Conservation (phyloP, 2,329 filamentous ascomycete species). For the Aspergillus nomiae region DNA sequence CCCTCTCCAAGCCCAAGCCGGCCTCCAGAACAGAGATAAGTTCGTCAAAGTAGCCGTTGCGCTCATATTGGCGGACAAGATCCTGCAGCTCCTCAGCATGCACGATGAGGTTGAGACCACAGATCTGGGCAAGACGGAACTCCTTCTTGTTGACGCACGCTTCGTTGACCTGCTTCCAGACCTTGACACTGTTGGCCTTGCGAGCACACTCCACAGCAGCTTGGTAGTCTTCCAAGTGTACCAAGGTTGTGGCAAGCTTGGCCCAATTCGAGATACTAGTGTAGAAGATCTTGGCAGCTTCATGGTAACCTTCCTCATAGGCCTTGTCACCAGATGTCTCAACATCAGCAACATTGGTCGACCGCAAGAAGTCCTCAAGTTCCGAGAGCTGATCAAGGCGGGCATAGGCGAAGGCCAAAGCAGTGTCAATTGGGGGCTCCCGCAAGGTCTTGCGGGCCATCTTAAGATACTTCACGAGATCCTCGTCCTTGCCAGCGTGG, state of each 20-base stretch:
- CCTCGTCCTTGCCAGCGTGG: conserved; percentile 95
- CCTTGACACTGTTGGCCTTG: conserved; percentile 98
- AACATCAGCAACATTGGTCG: conserved; percentile 91
- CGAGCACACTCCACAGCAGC: conserved; percentile 95
- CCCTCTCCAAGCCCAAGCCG: conserved; percentile 86
- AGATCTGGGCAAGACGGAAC: conserved; percentile 97
- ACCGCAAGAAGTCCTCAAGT: conserved; percentile 92
- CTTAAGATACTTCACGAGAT: conserved; percentile 91
- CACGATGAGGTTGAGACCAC: conserved; percentile 95
- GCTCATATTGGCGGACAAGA: conserved; percentile 95
- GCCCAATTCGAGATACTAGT: conserved; percentile 99
- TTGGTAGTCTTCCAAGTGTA: conserved; percentile 97
- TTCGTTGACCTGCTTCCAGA: conserved; percentile 98
- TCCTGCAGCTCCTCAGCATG: conserved; percentile 93
- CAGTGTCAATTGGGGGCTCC: conserved; percentile 91
- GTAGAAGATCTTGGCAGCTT: conserved; percentile 99
- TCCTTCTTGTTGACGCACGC: conserved; percentile 98
- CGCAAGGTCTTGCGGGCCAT: conserved; percentile 98
- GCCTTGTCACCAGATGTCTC: conserved; percentile 98
- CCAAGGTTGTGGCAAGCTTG: conserved; percentile 94
- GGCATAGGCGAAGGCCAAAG: conserved; percentile 89
- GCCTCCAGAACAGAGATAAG: conserved; percentile 93
- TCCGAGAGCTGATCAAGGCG: conserved; percentile 88
- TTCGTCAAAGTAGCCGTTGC: conserved; percentile 97
- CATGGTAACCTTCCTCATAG: conserved; percentile 88